Conservation (phyloP, 768 basidiomycete species). For the Chalciporus chontae region DNA sequence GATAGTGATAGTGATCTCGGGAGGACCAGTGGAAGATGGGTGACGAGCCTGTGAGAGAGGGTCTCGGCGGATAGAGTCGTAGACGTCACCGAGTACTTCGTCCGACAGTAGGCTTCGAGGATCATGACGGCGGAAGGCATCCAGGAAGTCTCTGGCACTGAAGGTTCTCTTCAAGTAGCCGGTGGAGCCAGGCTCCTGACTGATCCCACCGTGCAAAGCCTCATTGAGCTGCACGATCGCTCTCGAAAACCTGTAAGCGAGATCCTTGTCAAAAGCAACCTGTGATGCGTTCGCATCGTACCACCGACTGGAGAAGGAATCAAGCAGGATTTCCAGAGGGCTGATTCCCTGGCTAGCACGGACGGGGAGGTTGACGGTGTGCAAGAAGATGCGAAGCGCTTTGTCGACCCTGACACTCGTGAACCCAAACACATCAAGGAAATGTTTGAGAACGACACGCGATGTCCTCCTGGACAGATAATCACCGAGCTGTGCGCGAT, state of each 20-base stretch:
- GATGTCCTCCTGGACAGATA: conserved; percentile 76
- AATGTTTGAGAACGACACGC: conserved; percentile 74
- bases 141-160: conserved; percentile 74
- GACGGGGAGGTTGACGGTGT: conserved; percentile 68
- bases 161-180: conserved; percentile 56
- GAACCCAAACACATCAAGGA: conserved; percentile 86
- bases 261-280: conserved; percentile 79
- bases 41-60: conserved; percentile 67
- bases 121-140: conserved; percentile 80
- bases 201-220: conserved; percentile 72
- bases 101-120: conserved; percentile 65
- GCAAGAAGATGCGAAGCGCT: conserved; percentile 85
- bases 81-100: conserved; percentile 73
- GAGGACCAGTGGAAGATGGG: conserved; percentile 35
- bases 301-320: conserved; percentile 86
- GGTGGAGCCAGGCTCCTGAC: conserved; percentile 55
- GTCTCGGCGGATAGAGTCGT: conserved; percentile 71
- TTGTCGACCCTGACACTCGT: conserved; percentile 80
- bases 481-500: conserved; percentile 78
- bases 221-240: conserved; percentile 89
- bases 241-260: conserved; percentile 71
- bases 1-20: conserved; percentile 60
- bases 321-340: conserved; percentile 59
- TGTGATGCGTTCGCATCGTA: conserved; percentile 81
- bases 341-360: conserved; percentile 31